Conservation (phyloP, 2,329 filamentous ascomycete species). For the Phialophora verrucosa region DNA sequence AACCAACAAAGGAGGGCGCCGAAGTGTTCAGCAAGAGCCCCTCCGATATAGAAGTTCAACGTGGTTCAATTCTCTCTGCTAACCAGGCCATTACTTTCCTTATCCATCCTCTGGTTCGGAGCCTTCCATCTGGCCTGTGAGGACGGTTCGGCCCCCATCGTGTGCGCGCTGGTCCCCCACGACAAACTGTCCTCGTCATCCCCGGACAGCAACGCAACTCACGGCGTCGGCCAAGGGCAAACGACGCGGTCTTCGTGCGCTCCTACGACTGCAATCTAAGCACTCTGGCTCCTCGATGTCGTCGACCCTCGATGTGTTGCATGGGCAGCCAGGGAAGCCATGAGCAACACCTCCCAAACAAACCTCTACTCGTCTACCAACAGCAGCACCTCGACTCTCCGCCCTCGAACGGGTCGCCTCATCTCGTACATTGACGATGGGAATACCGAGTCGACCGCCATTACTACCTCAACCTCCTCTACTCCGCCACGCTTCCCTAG, state of each 20-base stretch:
- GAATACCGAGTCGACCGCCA: constrained; percentile 41
- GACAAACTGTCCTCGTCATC: not conserved
- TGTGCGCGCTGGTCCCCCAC: not conserved
- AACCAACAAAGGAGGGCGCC: constrained; percentile 3
- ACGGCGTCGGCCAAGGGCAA: not conserved
- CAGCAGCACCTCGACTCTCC: constrained; percentile 46
- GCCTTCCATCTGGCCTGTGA: not conserved
- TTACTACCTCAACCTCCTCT: constrained; percentile 42
- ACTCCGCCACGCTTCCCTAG: constrained; percentile 45
- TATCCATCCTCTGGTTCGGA: not conserved
- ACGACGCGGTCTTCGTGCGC: not conserved
- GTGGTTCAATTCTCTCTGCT: not conserved
- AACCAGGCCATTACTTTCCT: not conserved
- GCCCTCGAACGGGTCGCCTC: constrained; percentile 52
- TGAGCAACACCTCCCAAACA: constrained; percentile 37
- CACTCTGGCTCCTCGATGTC: constrained; percentile 30
- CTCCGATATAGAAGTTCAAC: not conserved
- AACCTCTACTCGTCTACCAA: constrained; percentile 34
- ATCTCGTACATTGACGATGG: constrained; percentile 51
- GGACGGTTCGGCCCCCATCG: not conserved
- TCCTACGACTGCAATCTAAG: not conserved
- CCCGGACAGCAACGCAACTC: not conserved
- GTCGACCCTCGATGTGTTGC: constrained; percentile 30
- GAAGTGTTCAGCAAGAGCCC: constrained; percentile 2
- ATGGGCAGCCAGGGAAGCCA: constrained; percentile 36